Evolutionary conservation across 768 basidiomycete genomes (phyloP), one percentile per base, ranked within the genome.

Genomic region (Coprinellus aureogranulatus): DNA sequence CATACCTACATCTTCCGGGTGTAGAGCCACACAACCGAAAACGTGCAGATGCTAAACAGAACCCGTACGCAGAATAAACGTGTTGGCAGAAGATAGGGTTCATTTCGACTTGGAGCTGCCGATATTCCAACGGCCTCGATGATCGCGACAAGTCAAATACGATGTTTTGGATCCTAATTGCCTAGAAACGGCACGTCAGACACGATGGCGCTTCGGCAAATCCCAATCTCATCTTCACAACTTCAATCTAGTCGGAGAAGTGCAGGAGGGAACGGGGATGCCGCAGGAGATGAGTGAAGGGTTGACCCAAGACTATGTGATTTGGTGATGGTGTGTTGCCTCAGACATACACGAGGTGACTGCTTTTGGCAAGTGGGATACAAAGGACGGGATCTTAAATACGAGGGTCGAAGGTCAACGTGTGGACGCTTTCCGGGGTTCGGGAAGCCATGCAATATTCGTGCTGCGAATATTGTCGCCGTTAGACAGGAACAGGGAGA

Each of bases 21-120:
- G 79, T 82, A 82, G 82, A 76, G 79, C 76, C 75, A 72, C 72
- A 67, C 73, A 86, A 88, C 89, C 86, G 84, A 72, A 90, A 90
- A 34, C 87, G 89, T 89, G 89, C 80, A 67, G 70, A 72, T 76
- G 77, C 80, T 79, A 82, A 86, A 80, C 82, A 88, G 83, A 84
- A 80, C 77, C 76, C 87, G 31, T 52, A 30, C 31, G 31, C 50
- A 52, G 23, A 52, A 52, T 52, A 59, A 63, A 89, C 88, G 86
- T 90, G 88, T 80, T 74, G 72, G 74, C 69, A 73, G 83, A 84
- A 87, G 87, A 83, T 71, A 82, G 78, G 77, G 73, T 80, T 79
- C 80, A 78, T 80, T 66, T 77, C 75, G 77, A 70, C 23, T 81
- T 83, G 82, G 80, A 75, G 75, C 78, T 73, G 78, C 84, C 83